Conservation (phyloP, 768 basidiomycete species). For the Tylopilus balloui region DNA sequence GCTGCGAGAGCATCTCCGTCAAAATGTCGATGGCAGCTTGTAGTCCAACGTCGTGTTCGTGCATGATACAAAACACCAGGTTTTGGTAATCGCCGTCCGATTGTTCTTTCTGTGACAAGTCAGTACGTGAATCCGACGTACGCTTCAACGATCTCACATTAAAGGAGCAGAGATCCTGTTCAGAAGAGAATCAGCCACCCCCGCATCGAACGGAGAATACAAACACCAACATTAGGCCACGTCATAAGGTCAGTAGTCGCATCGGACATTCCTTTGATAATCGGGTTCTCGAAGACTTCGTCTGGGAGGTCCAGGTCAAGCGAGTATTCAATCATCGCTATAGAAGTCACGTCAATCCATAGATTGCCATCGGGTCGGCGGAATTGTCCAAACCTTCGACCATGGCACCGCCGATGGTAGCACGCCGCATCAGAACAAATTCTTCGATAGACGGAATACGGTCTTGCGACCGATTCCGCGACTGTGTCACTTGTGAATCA, state of each 20-base stretch:
- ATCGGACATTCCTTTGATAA: constrained; percentile 36
- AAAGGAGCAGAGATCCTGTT: constrained; percentile 29
- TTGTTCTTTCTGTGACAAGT: constrained; percentile 34
- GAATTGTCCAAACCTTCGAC: constrained; percentile 32
- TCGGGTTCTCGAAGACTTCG: constrained; percentile 32
- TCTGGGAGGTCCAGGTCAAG: constrained; percentile 36
- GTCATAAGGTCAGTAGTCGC: constrained; percentile 40
- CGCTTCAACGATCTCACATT: constrained; percentile 20
- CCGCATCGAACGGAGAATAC: neutral
- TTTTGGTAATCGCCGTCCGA: constrained; percentile 39
- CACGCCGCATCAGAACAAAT: constrained; percentile 35
- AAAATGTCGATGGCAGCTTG: constrained; percentile 35
- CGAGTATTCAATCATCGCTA: constrained; percentile 37
- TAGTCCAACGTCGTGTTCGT: constrained; percentile 31
- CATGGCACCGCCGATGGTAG: constrained; percentile 36
- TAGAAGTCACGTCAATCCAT: constrained; percentile 2
- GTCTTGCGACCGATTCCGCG: constrained; percentile 33
- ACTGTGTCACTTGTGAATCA: constrained; percentile 34
- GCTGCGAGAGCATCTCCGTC: constrained; percentile 35
- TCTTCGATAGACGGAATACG: constrained; percentile 36
- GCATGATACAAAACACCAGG: constrained; percentile 38
- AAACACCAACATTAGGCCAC: constrained; percentile 36
- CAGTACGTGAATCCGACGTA: constrained; percentile 9
- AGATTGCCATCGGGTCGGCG: neutral
- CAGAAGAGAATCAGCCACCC: constrained; percentile 10